Conservation (phyloP, 257 asterid genomes). For the Fraxinus americana region DNA sequence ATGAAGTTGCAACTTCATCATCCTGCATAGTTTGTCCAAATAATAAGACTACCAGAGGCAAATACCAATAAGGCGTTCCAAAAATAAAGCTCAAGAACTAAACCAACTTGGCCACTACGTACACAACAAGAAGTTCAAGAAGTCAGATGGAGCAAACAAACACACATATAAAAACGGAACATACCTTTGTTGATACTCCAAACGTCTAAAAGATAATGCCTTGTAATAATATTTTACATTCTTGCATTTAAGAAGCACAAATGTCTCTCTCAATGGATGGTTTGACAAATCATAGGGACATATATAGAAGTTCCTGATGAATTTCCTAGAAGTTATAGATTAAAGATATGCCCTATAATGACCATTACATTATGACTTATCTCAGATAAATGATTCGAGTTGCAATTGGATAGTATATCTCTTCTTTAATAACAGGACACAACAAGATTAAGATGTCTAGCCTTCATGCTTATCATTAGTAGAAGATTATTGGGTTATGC, state of each 20-base stretch:
- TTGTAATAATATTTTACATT: not conserved
- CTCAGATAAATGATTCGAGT: too few species aligned
- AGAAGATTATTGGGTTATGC: not conserved
- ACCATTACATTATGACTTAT: not conserved
- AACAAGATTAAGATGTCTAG: not conserved
- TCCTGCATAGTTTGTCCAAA: constrained; percentile 44
- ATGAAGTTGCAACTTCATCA: constrained; percentile 76
- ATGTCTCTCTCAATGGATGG: not conserved
- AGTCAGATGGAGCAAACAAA: not conserved
- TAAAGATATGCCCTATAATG: not conserved
- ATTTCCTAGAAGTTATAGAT: not conserved
- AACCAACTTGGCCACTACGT: not conserved
- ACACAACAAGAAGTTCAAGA: not conserved
- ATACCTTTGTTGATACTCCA: not conserved
- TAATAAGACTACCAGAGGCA: constrained; percentile 4
- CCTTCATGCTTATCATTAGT: not conserved
- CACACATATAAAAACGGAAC: not conserved
- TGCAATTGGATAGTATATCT: too few species aligned
- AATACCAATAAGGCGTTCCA: not conserved
- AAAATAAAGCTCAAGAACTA: not conserved
- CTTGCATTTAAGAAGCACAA: not conserved
- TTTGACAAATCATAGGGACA: not conserved
- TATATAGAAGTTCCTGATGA: not conserved
- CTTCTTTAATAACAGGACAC: not conserved
- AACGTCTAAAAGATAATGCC: not conserved